These are phyloP conservation scores for Salinomyces thailandicus DNA, from an alignment of 2,329 filamentous ascomycete genomes.

Conservation along the genomic window DNA sequence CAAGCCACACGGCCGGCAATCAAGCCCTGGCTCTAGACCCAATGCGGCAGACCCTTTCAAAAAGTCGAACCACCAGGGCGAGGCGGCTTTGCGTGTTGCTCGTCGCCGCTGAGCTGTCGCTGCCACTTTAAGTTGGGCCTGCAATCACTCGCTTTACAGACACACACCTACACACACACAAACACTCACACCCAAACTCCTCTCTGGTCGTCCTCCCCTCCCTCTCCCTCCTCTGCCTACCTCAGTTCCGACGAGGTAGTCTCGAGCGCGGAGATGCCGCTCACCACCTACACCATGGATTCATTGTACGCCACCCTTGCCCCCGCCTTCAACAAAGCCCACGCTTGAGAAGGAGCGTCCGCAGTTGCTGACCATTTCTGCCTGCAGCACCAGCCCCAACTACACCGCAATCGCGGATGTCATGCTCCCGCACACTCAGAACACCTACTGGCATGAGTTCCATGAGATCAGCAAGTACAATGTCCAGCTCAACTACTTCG, in stretches of 20 bases:
- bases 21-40: not conserved
- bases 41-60: not conserved
- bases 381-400: constrained; percentile 9
- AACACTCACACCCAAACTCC: too few species aligned
- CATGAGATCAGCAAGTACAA: constrained; percentile 60
- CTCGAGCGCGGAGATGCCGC: constrained; percentile 4
- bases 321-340: too few species aligned
- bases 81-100: too few species aligned
- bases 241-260: too few species aligned
- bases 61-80: too few species aligned
- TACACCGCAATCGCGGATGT: constrained; percentile 24
- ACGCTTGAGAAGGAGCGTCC: not conserved
- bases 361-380: not conserved
- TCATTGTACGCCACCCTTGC: constrained; percentile 14
- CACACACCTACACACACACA: too few species aligned
- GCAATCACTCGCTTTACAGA: too few species aligned
- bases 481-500: constrained; percentile 73
- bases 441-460: constrained; percentile 57
- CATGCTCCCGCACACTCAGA: constrained; percentile 32
- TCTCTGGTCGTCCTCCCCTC: too few species aligned
- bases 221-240: too few species aligned
- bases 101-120: not conserved
- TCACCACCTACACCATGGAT: constrained; percentile 13
- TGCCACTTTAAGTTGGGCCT: not conserved
- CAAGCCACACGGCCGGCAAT: too few species aligned